phyloP scores from a whole-genome alignment of 2,329 filamentous ascomycete species.

The Trichophyton benhamiae region DNA sequence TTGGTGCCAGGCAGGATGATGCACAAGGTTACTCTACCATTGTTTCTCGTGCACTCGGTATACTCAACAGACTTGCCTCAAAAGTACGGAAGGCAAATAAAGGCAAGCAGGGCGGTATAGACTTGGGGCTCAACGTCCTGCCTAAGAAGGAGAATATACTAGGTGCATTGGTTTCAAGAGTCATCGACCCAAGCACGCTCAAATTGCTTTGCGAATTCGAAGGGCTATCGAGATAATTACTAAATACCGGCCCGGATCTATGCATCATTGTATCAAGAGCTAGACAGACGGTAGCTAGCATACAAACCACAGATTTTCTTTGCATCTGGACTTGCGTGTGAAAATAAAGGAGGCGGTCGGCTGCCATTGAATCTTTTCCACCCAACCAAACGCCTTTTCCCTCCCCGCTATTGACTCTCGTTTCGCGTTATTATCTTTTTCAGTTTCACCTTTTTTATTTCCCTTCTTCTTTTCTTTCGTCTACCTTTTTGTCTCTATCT shows the following conservation, averaged over 20 bases:
- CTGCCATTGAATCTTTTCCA: neutral
- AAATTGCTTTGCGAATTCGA: constrained; percentile 57
- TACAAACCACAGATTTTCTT: neutral
- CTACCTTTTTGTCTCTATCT: neutral
- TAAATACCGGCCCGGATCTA: constrained; percentile 6
- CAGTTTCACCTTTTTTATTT: neutral
- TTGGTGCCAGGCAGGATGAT: constrained; percentile 30
- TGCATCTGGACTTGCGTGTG: neutral
- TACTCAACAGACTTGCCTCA: constrained; percentile 56
- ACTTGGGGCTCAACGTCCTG: constrained; percentile 49
- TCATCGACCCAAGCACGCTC: constrained; percentile 51
- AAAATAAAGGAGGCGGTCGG: neutral
- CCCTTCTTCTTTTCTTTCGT: too few relatives aligned
- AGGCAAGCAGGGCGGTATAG: constrained; percentile 36
- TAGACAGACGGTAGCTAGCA: neutral
- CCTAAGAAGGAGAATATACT: constrained; percentile 57
- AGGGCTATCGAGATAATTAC: constrained; percentile 35
- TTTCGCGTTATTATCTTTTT: constrained; percentile 6
- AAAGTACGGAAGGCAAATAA: constrained; percentile 43
- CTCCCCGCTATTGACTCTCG: neutral
- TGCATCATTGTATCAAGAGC: neutral
- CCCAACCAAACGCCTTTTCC: neutral
- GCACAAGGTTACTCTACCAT: constrained; percentile 40
- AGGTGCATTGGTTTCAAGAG: constrained; percentile 53
- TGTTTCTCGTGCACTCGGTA: constrained; percentile 53